Conservation (phyloP, 495 filamentous ascomycete genomes). For the Neurospora africana region DNA sequence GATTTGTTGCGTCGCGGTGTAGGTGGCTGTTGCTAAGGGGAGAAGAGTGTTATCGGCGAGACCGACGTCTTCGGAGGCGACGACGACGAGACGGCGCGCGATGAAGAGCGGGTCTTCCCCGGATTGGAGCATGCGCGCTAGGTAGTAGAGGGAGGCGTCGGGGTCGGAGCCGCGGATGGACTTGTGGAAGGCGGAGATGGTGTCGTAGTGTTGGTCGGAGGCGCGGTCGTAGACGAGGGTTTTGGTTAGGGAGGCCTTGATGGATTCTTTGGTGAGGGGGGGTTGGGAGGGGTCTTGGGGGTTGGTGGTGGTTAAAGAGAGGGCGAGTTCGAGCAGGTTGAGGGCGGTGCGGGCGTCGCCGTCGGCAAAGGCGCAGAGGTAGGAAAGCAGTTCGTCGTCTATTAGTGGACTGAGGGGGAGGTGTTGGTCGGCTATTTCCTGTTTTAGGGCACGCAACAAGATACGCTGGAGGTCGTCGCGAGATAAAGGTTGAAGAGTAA, state of each 20-base stretch:
- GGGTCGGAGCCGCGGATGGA: conserved; percentile 78
- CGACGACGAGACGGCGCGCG: conserved; percentile 80
- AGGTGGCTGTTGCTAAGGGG: conserved; percentile 70
- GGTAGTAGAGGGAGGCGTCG: conserved; percentile 85
- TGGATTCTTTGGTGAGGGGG: conserved; percentile 47
- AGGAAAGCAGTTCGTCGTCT: conserved; percentile 64
- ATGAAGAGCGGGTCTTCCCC: conserved; percentile 93
- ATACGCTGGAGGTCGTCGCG: conserved; percentile 62
- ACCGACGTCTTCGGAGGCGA: conserved; percentile 86
- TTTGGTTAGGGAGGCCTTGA: conserved; percentile 74
- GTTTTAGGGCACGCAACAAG: conserved; percentile 57
- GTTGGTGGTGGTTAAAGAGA: conserved; percentile 39
- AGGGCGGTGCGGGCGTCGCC: conserved; percentile 88
- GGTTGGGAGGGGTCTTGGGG: conserved; percentile 8
- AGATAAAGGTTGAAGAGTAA: conserved; percentile 67
- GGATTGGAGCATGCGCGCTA: conserved; percentile 90
- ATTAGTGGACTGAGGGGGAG: conserved; percentile 44
- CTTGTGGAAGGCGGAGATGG: conserved; percentile 95
- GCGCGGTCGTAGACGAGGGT: conserved; percentile 91
- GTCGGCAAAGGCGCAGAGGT: conserved; percentile 76
- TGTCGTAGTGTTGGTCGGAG: conserved; percentile 92
- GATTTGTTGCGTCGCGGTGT: conserved; percentile 77
- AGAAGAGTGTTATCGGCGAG: conserved; percentile 83
- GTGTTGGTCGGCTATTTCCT: conserved; percentile 33
- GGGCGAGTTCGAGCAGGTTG: conserved; percentile 81